These are phyloP conservation scores for Tricholoma bakamatsutake DNA, from an alignment of 768 basidiomycete species.

Conservation along the genomic window DNA sequence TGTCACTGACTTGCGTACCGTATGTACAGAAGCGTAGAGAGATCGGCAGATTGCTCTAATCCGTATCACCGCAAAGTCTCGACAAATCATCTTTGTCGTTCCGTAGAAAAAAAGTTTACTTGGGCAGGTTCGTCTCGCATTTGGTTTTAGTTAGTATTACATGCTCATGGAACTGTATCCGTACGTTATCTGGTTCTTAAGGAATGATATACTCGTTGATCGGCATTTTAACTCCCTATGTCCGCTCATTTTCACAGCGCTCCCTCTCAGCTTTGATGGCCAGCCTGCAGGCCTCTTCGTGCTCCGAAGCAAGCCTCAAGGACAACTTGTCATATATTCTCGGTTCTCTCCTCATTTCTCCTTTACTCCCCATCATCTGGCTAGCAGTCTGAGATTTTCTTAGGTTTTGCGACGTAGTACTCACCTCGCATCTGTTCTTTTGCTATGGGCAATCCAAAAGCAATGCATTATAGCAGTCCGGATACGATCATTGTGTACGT, in stretches of 20 bases:
- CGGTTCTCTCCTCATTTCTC: background rate
- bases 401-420: background rate
- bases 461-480: background rate
- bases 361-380: background rate
- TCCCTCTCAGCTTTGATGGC: background rate
- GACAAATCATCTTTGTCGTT: background rate
- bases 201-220: background rate
- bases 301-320: background rate
- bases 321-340: background rate
- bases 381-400: background rate
- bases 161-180: background rate
- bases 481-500: background rate
- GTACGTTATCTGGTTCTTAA: background rate
- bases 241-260: background rate
- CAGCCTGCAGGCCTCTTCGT: constrained; percentile 1
- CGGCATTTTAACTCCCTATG: background rate
- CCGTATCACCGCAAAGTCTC: background rate
- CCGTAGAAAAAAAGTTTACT: background rate
- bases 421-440: background rate
- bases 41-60: background rate
- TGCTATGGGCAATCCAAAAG: background rate
- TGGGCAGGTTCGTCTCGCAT: background rate
- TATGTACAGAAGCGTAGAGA: background rate
- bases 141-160: background rate
- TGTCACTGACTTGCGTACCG: background rate